phyloP scores from a whole-genome alignment of 768 basidiomycete genomes.

The Amanita subjunquillea region DNA sequence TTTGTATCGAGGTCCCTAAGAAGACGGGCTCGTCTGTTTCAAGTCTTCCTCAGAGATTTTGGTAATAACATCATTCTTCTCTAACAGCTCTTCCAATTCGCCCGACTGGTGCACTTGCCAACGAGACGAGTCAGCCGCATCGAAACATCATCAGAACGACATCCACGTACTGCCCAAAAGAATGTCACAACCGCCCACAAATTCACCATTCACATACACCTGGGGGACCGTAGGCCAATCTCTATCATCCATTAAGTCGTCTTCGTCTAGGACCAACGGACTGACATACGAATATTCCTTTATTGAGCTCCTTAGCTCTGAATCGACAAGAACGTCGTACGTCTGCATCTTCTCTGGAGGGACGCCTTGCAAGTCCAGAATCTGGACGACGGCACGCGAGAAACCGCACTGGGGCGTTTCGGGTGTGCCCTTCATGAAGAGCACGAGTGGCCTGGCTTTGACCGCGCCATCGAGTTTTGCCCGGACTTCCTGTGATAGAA shows the following conservation, averaged over 20 bases:
- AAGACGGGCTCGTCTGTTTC: constrained; percentile 6
- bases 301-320: constrained; percentile 73
- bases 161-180: constrained; percentile 68
- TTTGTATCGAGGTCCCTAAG: background rate
- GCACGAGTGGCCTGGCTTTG: constrained; percentile 65
- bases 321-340: constrained; percentile 84
- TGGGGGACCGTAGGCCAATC: constrained; percentile 99
- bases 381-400: constrained; percentile 87
- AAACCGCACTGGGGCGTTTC: constrained; percentile 87
- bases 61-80: constrained; percentile 60
- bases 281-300: constrained; percentile 91
- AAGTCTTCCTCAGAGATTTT: constrained; percentile 22
- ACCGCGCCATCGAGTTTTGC: constrained; percentile 66
- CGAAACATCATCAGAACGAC: constrained; percentile 1
- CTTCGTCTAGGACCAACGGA: background rate
- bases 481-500: constrained; percentile 54
- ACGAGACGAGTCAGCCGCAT: constrained; percentile 2
- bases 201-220: constrained; percentile 89
- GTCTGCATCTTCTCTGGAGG: constrained; percentile 74
- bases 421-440: constrained; percentile 98
- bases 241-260: constrained; percentile 26
- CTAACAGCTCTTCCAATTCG: constrained; percentile 77
- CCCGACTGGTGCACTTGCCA: constrained; percentile 89
- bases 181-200: constrained; percentile 96
- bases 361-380: constrained; percentile 79